A percentile compares a stretch with the other conserved stretches of the same genome.
Evolutionary conservation across 495 filamentous ascomycete species (phyloP).

Genomic region (Tuber magnatum): DNA sequence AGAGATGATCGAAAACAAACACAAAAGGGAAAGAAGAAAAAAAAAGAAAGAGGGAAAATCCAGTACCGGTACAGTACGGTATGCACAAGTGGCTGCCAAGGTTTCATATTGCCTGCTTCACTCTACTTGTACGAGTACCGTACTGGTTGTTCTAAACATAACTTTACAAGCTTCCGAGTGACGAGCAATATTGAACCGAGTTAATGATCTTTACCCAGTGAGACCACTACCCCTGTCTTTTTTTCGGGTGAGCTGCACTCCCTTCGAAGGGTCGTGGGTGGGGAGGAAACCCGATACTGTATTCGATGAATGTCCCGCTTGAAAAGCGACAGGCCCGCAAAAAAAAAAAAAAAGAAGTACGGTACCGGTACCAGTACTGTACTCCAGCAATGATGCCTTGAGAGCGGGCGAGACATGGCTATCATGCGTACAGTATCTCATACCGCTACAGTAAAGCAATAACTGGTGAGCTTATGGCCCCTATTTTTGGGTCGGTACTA

Average conservation of each 20-base stretch:
- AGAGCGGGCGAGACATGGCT: background rate
- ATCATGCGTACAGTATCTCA: background rate
- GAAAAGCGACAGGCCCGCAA: background rate
- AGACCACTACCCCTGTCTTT: slow-evolving; percentile 31
- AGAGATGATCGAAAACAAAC: slow-evolving; percentile 15
- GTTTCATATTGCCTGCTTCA: slow-evolving; percentile 13
- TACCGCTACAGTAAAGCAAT: no score
- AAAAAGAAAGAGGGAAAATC: background rate
- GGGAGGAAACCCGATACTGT: background rate
- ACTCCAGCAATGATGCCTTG: background rate
- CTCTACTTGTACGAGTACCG: slow-evolving; percentile 5
- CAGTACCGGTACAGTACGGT: background rate
- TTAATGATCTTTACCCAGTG: slow-evolving; percentile 25
- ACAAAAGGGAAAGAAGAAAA: no score
- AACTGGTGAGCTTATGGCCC: background rate
- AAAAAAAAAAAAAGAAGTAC: background rate
- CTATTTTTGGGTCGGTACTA: background rate
- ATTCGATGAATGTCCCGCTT: background rate
- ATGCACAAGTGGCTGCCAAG: slow-evolving; percentile 17
- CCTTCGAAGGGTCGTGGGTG: slow-evolving; percentile 15
- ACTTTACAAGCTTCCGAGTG: slow-evolving; percentile 13
- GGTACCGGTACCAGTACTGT: no score
- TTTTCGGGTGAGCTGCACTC: slow-evolving; percentile 13
- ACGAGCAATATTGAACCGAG: slow-evolving; percentile 20
- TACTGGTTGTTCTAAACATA: slow-evolving; percentile 31